Evolutionary conservation across 306 rosid species (phyloP).

Genomic region (cucumber (Cucumis sativus)): Cucumber_9930_V3 NC_026657.2:26297501-26298000

Average conservation of each 20-base stretch:
- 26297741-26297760: not conserved
- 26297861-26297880: not conserved
- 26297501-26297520: not conserved
- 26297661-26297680: not conserved
- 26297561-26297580: constrained; percentile 16
- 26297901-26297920: not conserved
- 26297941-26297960: no score
- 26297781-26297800: not conserved
- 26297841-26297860: not conserved
- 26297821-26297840: not conserved
- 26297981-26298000: no score
- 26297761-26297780: not conserved
- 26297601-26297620: not conserved
- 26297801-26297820: not conserved
- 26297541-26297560: not conserved
- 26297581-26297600: constrained; percentile 3
- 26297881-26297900: not conserved
- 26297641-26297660: not conserved
- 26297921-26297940: no score
- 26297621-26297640: not conserved
- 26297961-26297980: no score
- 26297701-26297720: not conserved
- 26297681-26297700: not conserved
- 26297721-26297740: not conserved
- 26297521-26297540: not conserved